phyloP scores from a whole-genome alignment of 352 stramenopile species.

The Ophiocytium majus region DNA sequence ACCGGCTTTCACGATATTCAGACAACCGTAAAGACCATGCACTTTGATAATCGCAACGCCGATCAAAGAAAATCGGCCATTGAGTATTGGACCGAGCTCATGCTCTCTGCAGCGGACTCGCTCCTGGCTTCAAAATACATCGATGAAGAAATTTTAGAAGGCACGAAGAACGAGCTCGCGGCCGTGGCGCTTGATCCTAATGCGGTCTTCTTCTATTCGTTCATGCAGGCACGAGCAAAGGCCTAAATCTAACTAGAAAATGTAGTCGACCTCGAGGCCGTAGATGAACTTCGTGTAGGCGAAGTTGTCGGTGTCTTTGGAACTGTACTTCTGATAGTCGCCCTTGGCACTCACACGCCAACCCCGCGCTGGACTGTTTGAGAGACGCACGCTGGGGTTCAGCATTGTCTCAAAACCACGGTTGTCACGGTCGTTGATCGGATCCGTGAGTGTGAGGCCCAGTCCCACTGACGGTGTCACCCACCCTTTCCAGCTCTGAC shows the following conservation, averaged over 20 bases:
- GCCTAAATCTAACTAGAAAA: not conserved
- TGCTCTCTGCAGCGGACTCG: not conserved
- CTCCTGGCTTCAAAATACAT: not conserved
- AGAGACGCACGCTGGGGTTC: no score
- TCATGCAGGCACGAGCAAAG: not conserved
- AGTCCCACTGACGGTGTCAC: no score
- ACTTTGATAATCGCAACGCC: constrained; percentile 1
- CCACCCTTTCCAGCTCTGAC: no score
- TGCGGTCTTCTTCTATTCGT: constrained; percentile 10
- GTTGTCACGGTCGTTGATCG: no score
- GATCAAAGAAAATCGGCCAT: not conserved
- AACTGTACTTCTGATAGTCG: no score
- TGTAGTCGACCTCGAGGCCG: no score
- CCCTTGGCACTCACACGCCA: no score
- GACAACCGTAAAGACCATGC: not conserved
- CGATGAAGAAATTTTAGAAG: not conserved
- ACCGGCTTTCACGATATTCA: not conserved
- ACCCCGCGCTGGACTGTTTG: no score
- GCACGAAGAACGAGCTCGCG: not conserved
- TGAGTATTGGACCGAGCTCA: not conserved
- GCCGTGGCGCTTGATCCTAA: not conserved
- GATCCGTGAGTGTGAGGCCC: no score
- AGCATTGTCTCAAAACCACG: no score
- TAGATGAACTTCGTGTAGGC: no score
- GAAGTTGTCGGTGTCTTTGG: no score